Percentiles rank a stretch among this genome's conserved stretches.
These are phyloP conservation scores for Trametes hirsuta DNA, from an alignment of 1,284 basidiomycete species.

Conservation along the genomic window DNA sequence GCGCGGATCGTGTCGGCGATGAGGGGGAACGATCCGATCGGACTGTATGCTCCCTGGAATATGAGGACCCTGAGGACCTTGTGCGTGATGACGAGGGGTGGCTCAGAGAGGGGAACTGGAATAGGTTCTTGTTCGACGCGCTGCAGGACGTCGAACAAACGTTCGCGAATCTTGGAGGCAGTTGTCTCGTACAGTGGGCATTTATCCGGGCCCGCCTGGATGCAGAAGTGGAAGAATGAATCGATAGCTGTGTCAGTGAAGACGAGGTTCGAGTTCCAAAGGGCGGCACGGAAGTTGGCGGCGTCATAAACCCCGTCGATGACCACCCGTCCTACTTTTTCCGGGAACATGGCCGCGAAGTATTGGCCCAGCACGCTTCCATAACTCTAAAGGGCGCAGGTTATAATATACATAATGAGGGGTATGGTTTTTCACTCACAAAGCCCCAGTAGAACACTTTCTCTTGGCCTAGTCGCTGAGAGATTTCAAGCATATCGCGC, in stretches of 20 bases:
- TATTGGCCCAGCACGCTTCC: slow-evolving; percentile 47
- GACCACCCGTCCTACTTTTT: slow-evolving; percentile 38
- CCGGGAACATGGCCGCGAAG: slow-evolving; percentile 53
- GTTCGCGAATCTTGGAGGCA: slow-evolving; percentile 27
- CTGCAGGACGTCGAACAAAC: slow-evolving; percentile 31
- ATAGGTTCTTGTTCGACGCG: slow-evolving; percentile 36
- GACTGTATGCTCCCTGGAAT: slow-evolving; percentile 41
- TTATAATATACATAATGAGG: not conserved
- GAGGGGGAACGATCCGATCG: slow-evolving; percentile 35
- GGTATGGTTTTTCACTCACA: slow-evolving; percentile 36
- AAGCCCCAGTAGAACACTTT: slow-evolving; percentile 58
- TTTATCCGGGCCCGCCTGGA: slow-evolving; percentile 38
- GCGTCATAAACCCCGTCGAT: slow-evolving; percentile 37
- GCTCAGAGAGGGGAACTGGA: slow-evolving; percentile 25
- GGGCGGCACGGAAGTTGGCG: slow-evolving; percentile 28
- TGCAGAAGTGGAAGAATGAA: slow-evolving; percentile 42
- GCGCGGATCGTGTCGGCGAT: slow-evolving; percentile 43
- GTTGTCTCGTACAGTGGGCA: slow-evolving; percentile 44
- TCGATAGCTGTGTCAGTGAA: slow-evolving; percentile 33
- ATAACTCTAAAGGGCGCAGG: slow-evolving; percentile 36
- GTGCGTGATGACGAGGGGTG: slow-evolving; percentile 17
- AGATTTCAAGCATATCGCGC: slow-evolving; percentile 53
- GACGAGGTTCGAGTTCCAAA: slow-evolving; percentile 30
- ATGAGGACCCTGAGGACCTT: slow-evolving; percentile 30
- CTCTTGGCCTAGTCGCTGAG: slow-evolving; percentile 44